Percentiles rank a stretch among this genome's conserved stretches.
phyloP scores from a whole-genome alignment of 768 basidiomycete species.

The Tylopilus sp. region DNA sequence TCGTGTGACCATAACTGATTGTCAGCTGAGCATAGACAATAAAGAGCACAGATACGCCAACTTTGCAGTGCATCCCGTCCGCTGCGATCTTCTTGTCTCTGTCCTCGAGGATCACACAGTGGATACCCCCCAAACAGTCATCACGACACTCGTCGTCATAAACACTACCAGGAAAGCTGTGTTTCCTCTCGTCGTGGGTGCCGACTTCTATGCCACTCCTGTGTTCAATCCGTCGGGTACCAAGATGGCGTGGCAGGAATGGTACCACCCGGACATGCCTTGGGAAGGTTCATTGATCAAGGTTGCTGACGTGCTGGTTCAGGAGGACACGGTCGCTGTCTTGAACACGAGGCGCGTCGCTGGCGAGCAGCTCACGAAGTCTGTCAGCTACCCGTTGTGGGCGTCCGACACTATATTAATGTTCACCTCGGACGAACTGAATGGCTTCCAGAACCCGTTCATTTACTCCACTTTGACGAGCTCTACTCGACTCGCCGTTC shows the following conservation, averaged over 20 bases:
- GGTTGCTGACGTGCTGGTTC: constrained; percentile 43
- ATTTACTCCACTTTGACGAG: constrained; percentile 39
- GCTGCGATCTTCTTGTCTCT: constrained; percentile 53
- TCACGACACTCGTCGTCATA: constrained; percentile 57
- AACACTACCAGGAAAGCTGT: constrained; percentile 44
- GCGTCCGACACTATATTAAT: constrained; percentile 50
- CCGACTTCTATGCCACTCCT: constrained; percentile 70
- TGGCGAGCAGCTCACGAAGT: constrained; percentile 46
- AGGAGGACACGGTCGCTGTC: constrained; percentile 28
- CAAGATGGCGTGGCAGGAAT: constrained; percentile 59
- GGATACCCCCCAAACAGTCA: constrained; percentile 32
- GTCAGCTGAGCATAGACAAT: constrained; percentile 7
- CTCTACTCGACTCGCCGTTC: constrained; percentile 30
- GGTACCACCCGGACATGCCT: constrained; percentile 70
- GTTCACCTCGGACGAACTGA: constrained; percentile 57
- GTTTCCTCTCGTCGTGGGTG: constrained; percentile 48
- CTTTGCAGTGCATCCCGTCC: constrained; percentile 53
- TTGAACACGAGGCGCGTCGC: constrained; percentile 46
- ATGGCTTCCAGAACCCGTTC: constrained; percentile 70
- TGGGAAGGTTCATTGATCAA: constrained; percentile 64
- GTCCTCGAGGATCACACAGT: constrained; percentile 71
- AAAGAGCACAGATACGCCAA: constrained; percentile 57
- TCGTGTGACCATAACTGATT: neutral
- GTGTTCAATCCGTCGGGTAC: constrained; percentile 58
- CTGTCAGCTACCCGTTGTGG: constrained; percentile 63